phyloP scores from a whole-genome alignment of 352 stramenopile species.

The Phytophthora sojae region DNA sequence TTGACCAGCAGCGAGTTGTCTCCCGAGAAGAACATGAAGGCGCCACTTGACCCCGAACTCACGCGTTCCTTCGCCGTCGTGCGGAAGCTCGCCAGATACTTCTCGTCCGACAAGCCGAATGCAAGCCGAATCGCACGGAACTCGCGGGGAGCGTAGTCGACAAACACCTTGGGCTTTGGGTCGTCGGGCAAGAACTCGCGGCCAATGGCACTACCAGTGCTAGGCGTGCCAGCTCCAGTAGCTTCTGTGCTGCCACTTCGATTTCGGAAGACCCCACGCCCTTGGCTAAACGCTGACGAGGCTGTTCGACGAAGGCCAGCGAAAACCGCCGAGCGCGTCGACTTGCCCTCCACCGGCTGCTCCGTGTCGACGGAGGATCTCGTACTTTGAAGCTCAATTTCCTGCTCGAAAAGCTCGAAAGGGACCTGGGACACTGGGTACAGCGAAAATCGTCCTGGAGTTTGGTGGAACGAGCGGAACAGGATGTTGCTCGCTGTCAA shows the following conservation, averaged over 20 bases:
- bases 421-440: slow-evolving; percentile 80
- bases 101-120: slow-evolving; percentile 73
- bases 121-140: slow-evolving; percentile 69
- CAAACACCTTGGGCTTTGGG: slow-evolving; percentile 75
- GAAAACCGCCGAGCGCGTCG: slow-evolving; percentile 50
- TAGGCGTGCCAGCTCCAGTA: slow-evolving; percentile 6
- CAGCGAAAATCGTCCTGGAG: slow-evolving; percentile 53
- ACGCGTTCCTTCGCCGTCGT: slow-evolving; percentile 83
- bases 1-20: slow-evolving; percentile 85
- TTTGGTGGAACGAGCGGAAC: slow-evolving; percentile 38
- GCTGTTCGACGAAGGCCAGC: slow-evolving; percentile 57
- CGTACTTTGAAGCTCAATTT: slow-evolving; percentile 74
- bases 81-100: slow-evolving; percentile 76
- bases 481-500: slow-evolving; percentile 25
- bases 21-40: slow-evolving; percentile 87
- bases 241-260: slow-evolving; percentile 33
- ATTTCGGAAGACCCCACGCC: slow-evolving; percentile 38
- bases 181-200: slow-evolving; percentile 48
- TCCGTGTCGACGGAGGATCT: slow-evolving; percentile 34
- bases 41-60: slow-evolving; percentile 75
- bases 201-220: slow-evolving; percentile 5
- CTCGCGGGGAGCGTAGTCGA: slow-evolving; percentile 75
- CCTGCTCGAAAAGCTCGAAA: slow-evolving; percentile 80
- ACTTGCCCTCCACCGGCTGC: slow-evolving; percentile 22
- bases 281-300: slow-evolving; percentile 44